These are phyloP conservation scores for Tylopilus plumbeoviolaceoides DNA, from an alignment of 768 basidiomycete genomes.

Conservation along the genomic window DNA sequence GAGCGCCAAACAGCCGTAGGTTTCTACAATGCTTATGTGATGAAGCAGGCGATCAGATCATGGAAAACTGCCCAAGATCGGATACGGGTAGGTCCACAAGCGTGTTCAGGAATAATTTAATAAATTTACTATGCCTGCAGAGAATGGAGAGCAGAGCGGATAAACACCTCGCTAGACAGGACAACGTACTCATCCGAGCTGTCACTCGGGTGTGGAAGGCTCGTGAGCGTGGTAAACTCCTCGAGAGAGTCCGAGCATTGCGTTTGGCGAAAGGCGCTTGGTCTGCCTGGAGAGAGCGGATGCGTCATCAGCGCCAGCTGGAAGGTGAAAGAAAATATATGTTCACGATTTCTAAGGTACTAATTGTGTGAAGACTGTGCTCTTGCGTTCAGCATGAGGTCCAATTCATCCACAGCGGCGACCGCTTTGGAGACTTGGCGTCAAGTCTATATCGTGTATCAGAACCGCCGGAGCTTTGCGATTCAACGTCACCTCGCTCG, in stretches of 20 bases:
- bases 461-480: constrained; percentile 46
- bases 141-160: constrained; percentile 50
- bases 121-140: constrained; percentile 36
- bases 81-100: constrained; percentile 41
- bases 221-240: constrained; percentile 54
- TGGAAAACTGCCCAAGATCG: constrained; percentile 56
- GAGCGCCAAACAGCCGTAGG: constrained; percentile 41
- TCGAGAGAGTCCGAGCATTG: constrained; percentile 48
- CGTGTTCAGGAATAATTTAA: not conserved
- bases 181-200: constrained; percentile 55
- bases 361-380: constrained; percentile 41
- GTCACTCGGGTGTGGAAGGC: constrained; percentile 65
- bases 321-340: constrained; percentile 40
- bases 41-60: constrained; percentile 43
- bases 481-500: constrained; percentile 34
- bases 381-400: constrained; percentile 44
- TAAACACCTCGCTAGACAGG: constrained; percentile 54
- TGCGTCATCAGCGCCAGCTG: constrained; percentile 37
- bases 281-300: constrained; percentile 46
- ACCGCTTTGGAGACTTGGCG: constrained; percentile 45
- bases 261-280: constrained; percentile 46
- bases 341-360: not conserved
- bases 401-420: constrained; percentile 37
- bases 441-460: constrained; percentile 38
- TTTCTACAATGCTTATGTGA: constrained; percentile 38